Evolutionary conservation across 768 basidiomycete species (phyloP), one percentile per base, ranked within the genome.

Genomic region (Suillus cothurnatus): DNA sequence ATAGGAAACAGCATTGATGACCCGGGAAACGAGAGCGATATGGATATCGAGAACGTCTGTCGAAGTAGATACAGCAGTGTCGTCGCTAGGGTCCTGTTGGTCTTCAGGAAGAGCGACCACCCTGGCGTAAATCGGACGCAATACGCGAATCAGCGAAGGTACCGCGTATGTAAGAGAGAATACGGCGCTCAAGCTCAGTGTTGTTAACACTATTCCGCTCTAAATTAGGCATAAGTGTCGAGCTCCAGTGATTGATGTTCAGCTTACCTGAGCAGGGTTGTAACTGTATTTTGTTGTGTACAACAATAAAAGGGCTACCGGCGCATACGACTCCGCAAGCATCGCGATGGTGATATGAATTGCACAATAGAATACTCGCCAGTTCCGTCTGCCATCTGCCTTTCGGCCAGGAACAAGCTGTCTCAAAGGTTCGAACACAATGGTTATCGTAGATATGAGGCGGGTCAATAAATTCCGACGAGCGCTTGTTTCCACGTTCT

Each of bases 1-100:
- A 39, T 26, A 63, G 9, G 58, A 57, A 36, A 75, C 1, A 0
- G 63, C 70, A 19, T 57, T 38, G 31, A 72, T 38, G 49, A 69
- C 41, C 57, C 70, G 74, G 5, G 73, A 65, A 6, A 50, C 61
- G 34, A 76, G 31, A 26, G 67, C 66, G 41, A 78, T 31, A 58
- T 79, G 74, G 19, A 75, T 68, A 45, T 79, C 73, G 23, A 79
- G 62, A 11, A 26, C 68, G 63, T 79, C 78, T 0, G 74, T 70
- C 0, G 73, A 70, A 31, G 61, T 63, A 14, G 21, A 11, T 55
- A 47, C 63, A 17, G 8, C 21, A 39, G 43, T 52, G 23, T 58
- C 39, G 31, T 59, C 58, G 19, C 38, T 7, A 12, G 39, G 12
- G 19, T 26, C 23, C 39, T 31, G 39, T 59, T 59, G 58, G 12